Percentiles rank a stretch among this genome's conserved stretches.
Evolutionary conservation across 1,284 basidiomycete genomes (phyloP).

Genomic region (Malassezia sp.): DNA sequence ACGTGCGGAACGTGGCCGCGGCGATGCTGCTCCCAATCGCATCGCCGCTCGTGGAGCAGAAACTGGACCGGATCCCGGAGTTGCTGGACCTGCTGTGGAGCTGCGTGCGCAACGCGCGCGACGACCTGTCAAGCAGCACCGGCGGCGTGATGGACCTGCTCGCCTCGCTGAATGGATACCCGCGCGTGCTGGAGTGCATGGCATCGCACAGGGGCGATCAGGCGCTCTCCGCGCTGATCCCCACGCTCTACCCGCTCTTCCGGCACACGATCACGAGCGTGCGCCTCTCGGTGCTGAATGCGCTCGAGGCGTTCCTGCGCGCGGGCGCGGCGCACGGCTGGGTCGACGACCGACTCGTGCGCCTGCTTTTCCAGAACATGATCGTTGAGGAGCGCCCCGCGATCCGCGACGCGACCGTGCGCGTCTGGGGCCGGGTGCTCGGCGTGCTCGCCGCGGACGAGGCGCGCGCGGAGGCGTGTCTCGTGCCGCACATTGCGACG

Average conservation of each 20-base stretch:
- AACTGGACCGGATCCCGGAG: constrained; percentile 52
- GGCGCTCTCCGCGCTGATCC: constrained; percentile 62
- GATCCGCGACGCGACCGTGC: constrained; percentile 67
- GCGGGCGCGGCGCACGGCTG: constrained; percentile 66
- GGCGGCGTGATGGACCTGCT: constrained; percentile 88
- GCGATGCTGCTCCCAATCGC: constrained; percentile 79
- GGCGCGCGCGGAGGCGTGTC: constrained; percentile 15
- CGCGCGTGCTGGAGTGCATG: constrained; percentile 66
- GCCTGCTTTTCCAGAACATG: constrained; percentile 85
- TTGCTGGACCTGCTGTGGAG: constrained; percentile 80
- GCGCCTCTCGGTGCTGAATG: constrained; percentile 81
- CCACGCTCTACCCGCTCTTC: constrained; percentile 88
- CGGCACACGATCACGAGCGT: constrained; percentile 92
- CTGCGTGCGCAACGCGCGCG: constrained; percentile 82
- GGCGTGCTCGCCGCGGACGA: constrained; percentile 32
- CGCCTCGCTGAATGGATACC: constrained; percentile 33
- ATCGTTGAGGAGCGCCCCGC: constrained; percentile 80
- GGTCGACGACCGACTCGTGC: constrained; percentile 67
- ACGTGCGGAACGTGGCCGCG: constrained; percentile 90
- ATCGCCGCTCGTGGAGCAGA: constrained; percentile 61
- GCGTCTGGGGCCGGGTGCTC: constrained; percentile 66
- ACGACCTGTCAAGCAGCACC: constrained; percentile 91
- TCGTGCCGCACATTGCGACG: constrained; percentile 41
- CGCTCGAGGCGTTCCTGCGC: constrained; percentile 72
- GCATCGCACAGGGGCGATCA: constrained; percentile 19